phyloP scores from a whole-genome alignment of 768 basidiomycete species.

The Boletus bicolor region DNA sequence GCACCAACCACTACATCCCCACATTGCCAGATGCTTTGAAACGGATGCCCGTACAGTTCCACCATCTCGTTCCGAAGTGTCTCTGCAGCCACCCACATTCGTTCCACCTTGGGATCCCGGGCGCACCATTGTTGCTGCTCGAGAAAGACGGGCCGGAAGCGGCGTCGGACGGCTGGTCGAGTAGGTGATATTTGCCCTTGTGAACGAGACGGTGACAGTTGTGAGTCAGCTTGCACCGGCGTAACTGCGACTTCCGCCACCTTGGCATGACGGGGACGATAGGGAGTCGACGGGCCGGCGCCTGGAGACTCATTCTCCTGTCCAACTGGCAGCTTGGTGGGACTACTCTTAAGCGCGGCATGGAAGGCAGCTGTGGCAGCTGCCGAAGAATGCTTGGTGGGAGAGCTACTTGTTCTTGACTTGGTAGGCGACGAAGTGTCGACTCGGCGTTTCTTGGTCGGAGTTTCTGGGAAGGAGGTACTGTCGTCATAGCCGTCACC shows the following conservation, averaged over 20 bases:
- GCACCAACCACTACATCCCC: not conserved
- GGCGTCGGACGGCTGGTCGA: constrained; percentile 27
- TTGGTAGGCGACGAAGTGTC: constrained; percentile 18
- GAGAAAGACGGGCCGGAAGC: constrained; percentile 48
- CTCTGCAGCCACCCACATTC: constrained; percentile 24
- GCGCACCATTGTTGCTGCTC: constrained; percentile 49
- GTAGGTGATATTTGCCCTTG: constrained; percentile 12
- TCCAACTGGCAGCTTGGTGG: not conserved
- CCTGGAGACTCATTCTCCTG: not conserved
- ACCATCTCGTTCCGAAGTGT: constrained; percentile 15
- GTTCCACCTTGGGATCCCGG: constrained; percentile 37
- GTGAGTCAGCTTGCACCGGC: constrained; percentile 19
- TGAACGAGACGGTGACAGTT: constrained; percentile 20
- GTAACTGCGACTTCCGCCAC: not conserved
- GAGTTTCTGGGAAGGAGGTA: constrained; percentile 37
- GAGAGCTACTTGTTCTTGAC: constrained; percentile 11
- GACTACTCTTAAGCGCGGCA: constrained; percentile 13
- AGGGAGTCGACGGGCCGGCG: constrained; percentile 26
- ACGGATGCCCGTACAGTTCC: constrained; percentile 11
- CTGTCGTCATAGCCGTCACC: constrained; percentile 25
- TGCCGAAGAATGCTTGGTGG: constrained; percentile 1
- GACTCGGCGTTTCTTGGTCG: constrained; percentile 40
- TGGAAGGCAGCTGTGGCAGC: constrained; percentile 17
- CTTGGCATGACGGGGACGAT: constrained; percentile 14
- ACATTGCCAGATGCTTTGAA: not conserved